Percentiles rank a stretch among this genome's conserved stretches.
These are phyloP conservation scores for Aspergillus luchuensis DNA, from an alignment of 2,329 filamentous ascomycete species.

Conservation along the genomic window DNA sequence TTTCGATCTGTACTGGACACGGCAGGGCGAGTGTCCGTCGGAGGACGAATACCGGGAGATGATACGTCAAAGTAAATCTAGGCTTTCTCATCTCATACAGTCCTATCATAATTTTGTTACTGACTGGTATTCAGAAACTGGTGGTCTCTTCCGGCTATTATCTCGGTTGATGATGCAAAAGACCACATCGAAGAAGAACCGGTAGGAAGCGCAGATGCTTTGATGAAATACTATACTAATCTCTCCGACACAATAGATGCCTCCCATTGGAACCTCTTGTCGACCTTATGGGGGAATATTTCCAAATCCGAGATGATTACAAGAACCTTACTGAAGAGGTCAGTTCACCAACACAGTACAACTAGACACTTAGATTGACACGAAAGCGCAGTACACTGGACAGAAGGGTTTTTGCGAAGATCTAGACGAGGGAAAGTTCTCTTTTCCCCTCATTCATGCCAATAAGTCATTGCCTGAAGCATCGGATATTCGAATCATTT, in stretches of 20 bases:
- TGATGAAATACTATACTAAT: not conserved
- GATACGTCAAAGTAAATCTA: conserved; percentile 36
- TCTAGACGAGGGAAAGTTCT: conserved; percentile 74
- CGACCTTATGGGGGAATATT: conserved; percentile 46
- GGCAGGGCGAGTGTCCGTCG: conserved; percentile 37
- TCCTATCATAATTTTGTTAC: not conserved
- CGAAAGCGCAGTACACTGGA: conserved; percentile 63
- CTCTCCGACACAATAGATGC: conserved; percentile 8
- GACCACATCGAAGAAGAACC: conserved; percentile 15
- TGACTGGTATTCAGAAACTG: conserved; percentile 31
- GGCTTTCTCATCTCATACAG: not conserved
- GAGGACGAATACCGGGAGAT: conserved; percentile 46
- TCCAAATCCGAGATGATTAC: conserved; percentile 65
- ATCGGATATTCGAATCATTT: not conserved
- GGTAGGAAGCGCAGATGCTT: not conserved
- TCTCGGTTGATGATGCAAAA: conserved; percentile 41
- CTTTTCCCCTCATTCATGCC: conserved; percentile 79
- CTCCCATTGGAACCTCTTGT: conserved; percentile 62
- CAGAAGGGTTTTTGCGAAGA: conserved; percentile 77
- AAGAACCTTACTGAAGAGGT: conserved; percentile 65
- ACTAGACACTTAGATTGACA: not conserved
- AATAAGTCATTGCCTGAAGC: not conserved
- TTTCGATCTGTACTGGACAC: conserved; percentile 45
- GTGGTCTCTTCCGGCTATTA: conserved; percentile 43
- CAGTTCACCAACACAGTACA: not conserved